These are phyloP conservation scores for Parmelia sp. DNA, from an alignment of 495 filamentous ascomycete genomes.

Conservation along the genomic window DNA sequence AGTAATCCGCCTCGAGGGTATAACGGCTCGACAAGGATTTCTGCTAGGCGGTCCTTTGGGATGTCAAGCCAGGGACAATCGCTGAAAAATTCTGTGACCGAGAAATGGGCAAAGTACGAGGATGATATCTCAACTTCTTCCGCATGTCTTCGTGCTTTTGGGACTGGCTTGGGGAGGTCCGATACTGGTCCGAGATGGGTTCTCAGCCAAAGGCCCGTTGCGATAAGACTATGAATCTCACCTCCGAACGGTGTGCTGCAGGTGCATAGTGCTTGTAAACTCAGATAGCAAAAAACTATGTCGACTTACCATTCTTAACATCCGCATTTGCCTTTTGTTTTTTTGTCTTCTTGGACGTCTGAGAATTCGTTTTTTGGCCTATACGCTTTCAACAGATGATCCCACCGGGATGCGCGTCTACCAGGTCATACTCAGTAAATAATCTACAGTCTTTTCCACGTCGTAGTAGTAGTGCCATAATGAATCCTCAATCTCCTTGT, in stretches of 20 bases:
- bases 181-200: conserved; percentile 10
- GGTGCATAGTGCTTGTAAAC: not conserved
- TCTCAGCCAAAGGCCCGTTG: conserved; percentile 13
- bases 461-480: conserved; percentile 97
- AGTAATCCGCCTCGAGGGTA: conserved; percentile 58
- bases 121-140: not conserved
- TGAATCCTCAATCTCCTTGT: conserved; percentile 75
- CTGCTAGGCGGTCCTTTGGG: conserved; percentile 58
- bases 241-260: not conserved
- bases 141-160: not conserved
- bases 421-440: conserved; percentile 55
- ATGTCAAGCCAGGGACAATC: conserved; percentile 84
- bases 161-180: not conserved
- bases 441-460: conserved; percentile 72
- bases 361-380: conserved; percentile 28
- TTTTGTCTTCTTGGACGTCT: conserved; percentile 34
- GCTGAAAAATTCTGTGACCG: conserved; percentile 60
- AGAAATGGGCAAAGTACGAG: conserved; percentile 11
- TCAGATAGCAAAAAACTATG: not conserved
- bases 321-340: conserved; percentile 24
- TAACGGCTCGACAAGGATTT: conserved; percentile 58
- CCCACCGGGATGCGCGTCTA: not conserved
- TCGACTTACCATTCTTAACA: conserved; percentile 48
- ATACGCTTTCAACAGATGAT: not conserved
- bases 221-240: not conserved